phyloP scores from a whole-genome alignment of 306 rosid species.

The Lathyrus oleraceus region DNA sequence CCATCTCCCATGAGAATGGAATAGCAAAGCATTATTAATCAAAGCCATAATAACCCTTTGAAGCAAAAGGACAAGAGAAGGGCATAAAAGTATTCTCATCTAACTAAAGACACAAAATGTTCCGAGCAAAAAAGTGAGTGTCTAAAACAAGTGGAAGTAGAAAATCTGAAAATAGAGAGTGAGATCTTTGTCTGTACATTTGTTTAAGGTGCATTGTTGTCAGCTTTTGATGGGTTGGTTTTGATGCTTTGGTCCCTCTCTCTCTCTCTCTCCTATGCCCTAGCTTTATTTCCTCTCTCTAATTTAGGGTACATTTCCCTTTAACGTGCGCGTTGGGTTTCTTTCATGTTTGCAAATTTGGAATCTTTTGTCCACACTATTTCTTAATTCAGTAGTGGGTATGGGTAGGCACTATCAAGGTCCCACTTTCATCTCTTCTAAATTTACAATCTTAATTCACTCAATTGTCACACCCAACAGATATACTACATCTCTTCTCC shows the following conservation, averaged over 20 bases:
- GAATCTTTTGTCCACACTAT: constrained; percentile 56
- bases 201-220: constrained; percentile 49
- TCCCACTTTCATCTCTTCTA: constrained; percentile 42
- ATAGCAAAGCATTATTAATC: not conserved
- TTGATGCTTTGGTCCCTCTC: constrained; percentile 60
- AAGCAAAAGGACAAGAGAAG: constrained; percentile 17
- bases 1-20: not conserved
- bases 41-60: not conserved
- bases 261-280: constrained; percentile 33
- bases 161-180: constrained; percentile 41
- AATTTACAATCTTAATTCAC: not conserved
- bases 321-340: constrained; percentile 78
- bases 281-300: constrained; percentile 22
- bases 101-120: constrained; percentile 15
- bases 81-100: constrained; percentile 16
- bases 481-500: too few relatives aligned
- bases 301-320: constrained; percentile 8
- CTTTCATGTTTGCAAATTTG: constrained; percentile 69
- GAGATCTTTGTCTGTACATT: constrained; percentile 68
- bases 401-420: constrained; percentile 44
- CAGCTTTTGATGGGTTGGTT: constrained; percentile 53
- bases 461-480: not conserved
- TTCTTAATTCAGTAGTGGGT: constrained; percentile 36
- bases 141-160: constrained; percentile 28
- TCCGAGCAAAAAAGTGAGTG: constrained; percentile 27